Base-by-base conservation (phyloP, 345 rosid species). In the Hibiscus tridactylites region DNA sequence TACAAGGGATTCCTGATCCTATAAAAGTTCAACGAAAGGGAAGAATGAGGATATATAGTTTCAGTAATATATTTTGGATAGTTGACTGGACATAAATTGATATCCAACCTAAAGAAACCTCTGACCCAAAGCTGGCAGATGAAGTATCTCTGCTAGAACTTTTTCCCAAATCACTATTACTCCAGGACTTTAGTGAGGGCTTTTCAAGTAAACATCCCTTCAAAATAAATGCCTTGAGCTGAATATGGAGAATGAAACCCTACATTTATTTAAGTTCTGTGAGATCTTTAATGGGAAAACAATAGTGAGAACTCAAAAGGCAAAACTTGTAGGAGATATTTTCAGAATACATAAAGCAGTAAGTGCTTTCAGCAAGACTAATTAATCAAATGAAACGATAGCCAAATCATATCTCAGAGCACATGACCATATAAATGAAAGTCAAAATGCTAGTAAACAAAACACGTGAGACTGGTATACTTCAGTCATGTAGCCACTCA, bases 61-160 rank as follows among this genome's bases (percentile, higher is more conserved):
- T 13, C 28, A 26, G 59, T 44, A 73, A 39, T 17, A 68, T 37
- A 35, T 56, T 63, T 61, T 47, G 52, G 21, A 37, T 13, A 10
- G 49, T 6, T 19, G 62, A 54, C 44, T 4, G 19, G 67, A 68
- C 60, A 31, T 71, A 21, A 62, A 70, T 62, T 56, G 68, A 57
- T 21, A 13, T 15, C 74, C 73, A 12, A 83, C 94, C 91, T 84
- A 87, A 73, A 71, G 80, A 76, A 61, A 89, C 81, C 73, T 89
- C 87, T 46, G 88, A 83, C 46, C 91, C 94, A 81, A 87, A 85
- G 79, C 80, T 84, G 53, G 91, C 85, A 80, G 79, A 81, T 58
- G 84, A 79, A 73, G 64, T 74, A 77, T 87, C 85, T 59, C 83
- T 82, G 71, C 75, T 71, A 71, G 73, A 73, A 68, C 72, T 60